These are phyloP conservation scores for Xerocomus brunneocitrinus DNA, from an alignment of 768 basidiomycete species.

Conservation along the genomic window DNA sequence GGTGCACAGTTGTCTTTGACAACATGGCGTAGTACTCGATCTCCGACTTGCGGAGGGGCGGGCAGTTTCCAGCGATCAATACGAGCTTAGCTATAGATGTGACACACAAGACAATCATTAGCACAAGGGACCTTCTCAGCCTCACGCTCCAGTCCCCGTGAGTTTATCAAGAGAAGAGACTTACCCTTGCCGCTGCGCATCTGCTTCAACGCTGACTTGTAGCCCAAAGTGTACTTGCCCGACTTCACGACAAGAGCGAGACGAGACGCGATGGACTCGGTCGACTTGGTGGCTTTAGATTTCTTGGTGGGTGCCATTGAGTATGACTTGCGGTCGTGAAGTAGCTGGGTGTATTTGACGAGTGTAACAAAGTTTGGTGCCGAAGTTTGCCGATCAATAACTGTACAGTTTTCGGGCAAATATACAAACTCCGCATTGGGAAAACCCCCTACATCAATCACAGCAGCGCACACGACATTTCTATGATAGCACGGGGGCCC, in stretches of 20 bases:
- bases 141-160: conserved; percentile 93
- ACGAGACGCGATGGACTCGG: conserved; percentile 89
- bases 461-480: conserved; percentile 70
- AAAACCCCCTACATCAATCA: conserved; percentile 29
- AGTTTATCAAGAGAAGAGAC: conserved; percentile 42
- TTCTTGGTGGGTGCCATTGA: conserved; percentile 96
- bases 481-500: conserved; percentile 73
- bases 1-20: conserved; percentile 98
- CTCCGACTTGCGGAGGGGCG: conserved; percentile 98
- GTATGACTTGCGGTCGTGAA: conserved; percentile 16
- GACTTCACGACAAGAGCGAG: conserved; percentile 98
- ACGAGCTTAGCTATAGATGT: conserved; percentile 83
- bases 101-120: conserved; percentile 38
- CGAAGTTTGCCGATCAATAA: conserved; percentile 14
- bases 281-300: conserved; percentile 89
- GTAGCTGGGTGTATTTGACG: conserved; percentile 7
- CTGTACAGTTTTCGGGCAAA: conserved; percentile 28
- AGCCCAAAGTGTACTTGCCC: conserved; percentile 94
- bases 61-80: conserved; percentile 98
- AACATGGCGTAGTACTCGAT: conserved; percentile 99
- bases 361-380: conserved; percentile 12
- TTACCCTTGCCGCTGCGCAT: conserved; percentile 98
- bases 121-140: conserved; percentile 99
- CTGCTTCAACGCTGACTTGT: conserved; percentile 97
- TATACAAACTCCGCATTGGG: conserved; percentile 21